Base-by-base conservation (phyloP, 2,329 filamentous ascomycete species). In the Sclerotinia glacialis region DNA sequence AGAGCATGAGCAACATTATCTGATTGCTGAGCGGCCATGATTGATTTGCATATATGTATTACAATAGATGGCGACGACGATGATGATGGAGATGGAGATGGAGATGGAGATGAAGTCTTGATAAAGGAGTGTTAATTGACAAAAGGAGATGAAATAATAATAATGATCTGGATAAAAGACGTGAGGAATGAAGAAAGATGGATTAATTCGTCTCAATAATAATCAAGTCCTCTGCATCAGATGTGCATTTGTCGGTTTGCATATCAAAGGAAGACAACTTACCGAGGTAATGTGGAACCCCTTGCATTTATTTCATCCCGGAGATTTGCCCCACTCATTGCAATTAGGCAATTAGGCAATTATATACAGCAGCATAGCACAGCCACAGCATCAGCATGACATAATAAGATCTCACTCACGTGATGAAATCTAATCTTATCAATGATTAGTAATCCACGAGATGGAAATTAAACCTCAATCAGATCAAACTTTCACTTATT, bases 1-100 rank as follows among this genome's bases (percentile, higher is more conserved):
- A 98, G 86, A 69, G 94, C 94, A 81, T 98, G 94, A 67, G 94
- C 93, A 76, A 98, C 92, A 83, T 97, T 97, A 83, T 98, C 94
- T 77, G 93, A 95, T 76, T 96, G 92, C 68, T 81, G 75, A 63
- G 75, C 75, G 68, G 76, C 73, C 56, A 71, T 75, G n/a, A 50
- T 58, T 40, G 31, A 46, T 18, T 40, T 44, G 28, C 52, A 40
- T 55, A 37, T 44, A 44, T 7, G 59, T 66, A 70, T 68, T 52
- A 69, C 65, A 67, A 64, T 69, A n/a, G 6, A 16, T 40, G 12
- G 37, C 3, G 37, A 40, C 14, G 37, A 5, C 12, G 37, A 40
- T 40, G 37, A 14, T 2, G 37, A 40, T 40, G 37, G 37, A n/a
- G n/a, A n/a, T 40, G 14, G 26, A 28, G 26, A 21, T 23, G 52